Base-by-base conservation (phyloP, 2,329 filamentous ascomycete genomes). In the Helminthosporium solani region DNA sequence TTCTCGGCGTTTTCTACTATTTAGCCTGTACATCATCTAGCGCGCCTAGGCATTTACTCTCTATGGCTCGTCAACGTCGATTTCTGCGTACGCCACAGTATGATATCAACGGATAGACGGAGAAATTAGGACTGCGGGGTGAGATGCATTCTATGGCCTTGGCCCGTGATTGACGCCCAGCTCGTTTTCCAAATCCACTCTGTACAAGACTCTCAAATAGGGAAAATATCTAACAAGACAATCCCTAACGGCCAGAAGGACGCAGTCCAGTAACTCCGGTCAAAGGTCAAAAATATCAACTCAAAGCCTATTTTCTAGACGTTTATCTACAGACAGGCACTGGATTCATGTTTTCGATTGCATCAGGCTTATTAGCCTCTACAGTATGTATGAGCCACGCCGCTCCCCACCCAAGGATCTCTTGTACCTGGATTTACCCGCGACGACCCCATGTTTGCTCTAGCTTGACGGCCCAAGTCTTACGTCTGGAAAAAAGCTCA, bases 351-450 rank as follows among this genome's bases (percentile, higher is more conserved):
- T 18, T 23, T 30, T 18, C 6, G 25, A 28, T 23, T 31, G 27
- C 25, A 34, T 19, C 14, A 16, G 15, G n/a, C 30, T 21, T 25
- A n/a, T n/a, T n/a, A n/a, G n/a, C n/a, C n/a, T n/a, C n/a, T n/a
- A n/a, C n/a, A 34, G 21, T 14, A 15, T 7, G 6, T 40, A 9
- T 23, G 18, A 28, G 7, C 37, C 15, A 28, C 25, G 30, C 38
- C n/a, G 28, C 14, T n/a, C 28, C 14, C 8, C 28, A 31, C 28
- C 40, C 47, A 45, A 41, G 42, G 27, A 25, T 23, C 23, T 16
- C 30, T 35, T 48, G 39, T 50, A 47, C 50, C 49, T 58, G 49
- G 45, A 55, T 56, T 56, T 53, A 58, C 42, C 51, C 53, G 55
- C 44, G 44, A 19, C 34, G 44, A 53, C 53, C 44, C 43, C 34